Evolutionary conservation across 306 rosid genomes (phyloP).

Genomic region (Abrus precatorius): DNA sequence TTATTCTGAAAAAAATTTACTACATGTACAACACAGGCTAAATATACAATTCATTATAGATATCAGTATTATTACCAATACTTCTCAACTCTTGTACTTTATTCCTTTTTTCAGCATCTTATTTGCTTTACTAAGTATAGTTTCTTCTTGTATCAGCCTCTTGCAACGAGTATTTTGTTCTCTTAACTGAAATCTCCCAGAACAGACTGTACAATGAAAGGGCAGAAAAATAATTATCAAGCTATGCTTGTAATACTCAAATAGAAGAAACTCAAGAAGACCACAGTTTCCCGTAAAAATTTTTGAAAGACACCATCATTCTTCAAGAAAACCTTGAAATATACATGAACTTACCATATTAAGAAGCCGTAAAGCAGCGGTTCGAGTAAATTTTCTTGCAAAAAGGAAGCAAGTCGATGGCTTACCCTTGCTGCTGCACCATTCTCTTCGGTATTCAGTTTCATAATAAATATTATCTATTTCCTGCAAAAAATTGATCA

Average conservation of each 20-base stretch:
- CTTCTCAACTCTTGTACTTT: slow-evolving; percentile 38
- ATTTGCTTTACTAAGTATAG: slow-evolving; percentile 36
- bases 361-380: slow-evolving; percentile 93
- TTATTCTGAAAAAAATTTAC: slow-evolving; percentile 29
- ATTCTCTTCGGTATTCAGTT: slow-evolving; percentile 95
- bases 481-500: slow-evolving; percentile 64
- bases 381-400: slow-evolving; percentile 90
- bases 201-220: slow-evolving; percentile 62
- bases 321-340: slow-evolving; percentile 15
- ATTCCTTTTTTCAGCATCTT: slow-evolving; percentile 36
- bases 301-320: slow-evolving; percentile 3
- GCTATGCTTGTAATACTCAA: slow-evolving; percentile 6
- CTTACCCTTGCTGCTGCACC: slow-evolving; percentile 92
- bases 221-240: slow-evolving; percentile 34
- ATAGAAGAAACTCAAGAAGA: background rate
- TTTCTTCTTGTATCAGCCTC: slow-evolving; percentile 41
- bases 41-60: slow-evolving; percentile 44
- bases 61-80: slow-evolving; percentile 29
- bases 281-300: background rate
- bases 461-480: slow-evolving; percentile 91
- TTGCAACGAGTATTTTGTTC: slow-evolving; percentile 38
- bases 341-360: slow-evolving; percentile 67
- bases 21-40: slow-evolving; percentile 35
- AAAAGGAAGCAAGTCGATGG: slow-evolving; percentile 95
- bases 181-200: slow-evolving; percentile 61